Percentiles rank a stretch among this genome's conserved stretches.
phyloP scores from a whole-genome alignment of 441 rosid genomes.

The Pelargonium australe region DNA sequence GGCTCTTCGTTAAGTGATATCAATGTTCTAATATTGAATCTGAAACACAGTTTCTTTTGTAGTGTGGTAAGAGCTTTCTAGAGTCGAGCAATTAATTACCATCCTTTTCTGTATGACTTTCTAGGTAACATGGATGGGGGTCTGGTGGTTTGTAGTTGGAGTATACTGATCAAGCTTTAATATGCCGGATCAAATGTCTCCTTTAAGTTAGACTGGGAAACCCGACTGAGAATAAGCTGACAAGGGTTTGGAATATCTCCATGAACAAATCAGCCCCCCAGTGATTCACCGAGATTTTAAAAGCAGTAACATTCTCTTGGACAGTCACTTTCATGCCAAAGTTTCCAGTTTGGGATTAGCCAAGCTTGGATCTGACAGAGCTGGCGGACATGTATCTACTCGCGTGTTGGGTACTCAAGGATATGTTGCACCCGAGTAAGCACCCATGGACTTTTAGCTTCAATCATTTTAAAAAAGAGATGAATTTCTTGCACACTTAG shows the following conservation, averaged over 20 bases:
- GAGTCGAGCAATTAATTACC: no score
- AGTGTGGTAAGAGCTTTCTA: not conserved
- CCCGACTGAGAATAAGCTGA: slow-evolving; percentile 65
- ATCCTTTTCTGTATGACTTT: no score
- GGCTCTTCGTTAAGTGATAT: no score
- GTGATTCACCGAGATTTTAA: slow-evolving; percentile 74
- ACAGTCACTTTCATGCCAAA: slow-evolving; percentile 55
- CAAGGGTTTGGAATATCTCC: slow-evolving; percentile 68
- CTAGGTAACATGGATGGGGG: no score
- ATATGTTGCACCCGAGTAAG: slow-evolving; percentile 72
- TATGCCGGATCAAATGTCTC: slow-evolving; percentile 46
- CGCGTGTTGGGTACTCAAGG: slow-evolving; percentile 74
- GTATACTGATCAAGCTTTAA: no score
- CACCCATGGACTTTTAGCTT: slow-evolving; percentile 13
- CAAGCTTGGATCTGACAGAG: slow-evolving; percentile 83
- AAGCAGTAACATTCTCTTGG: slow-evolving; percentile 66
- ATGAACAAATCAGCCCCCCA: slow-evolving; percentile 57
- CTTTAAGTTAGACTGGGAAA: slow-evolving; percentile 65
- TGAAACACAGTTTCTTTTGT: not conserved
- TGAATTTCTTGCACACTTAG: not conserved
- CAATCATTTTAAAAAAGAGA: not conserved
- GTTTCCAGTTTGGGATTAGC: slow-evolving; percentile 72
- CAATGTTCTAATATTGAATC: not conserved
- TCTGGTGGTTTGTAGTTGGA: no score
- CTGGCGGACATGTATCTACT: slow-evolving; percentile 87